These are phyloP conservation scores for Wickerhamomyces kurtzmanii DNA, from an alignment of 805 yeast species.

Conservation along the genomic window DNA sequence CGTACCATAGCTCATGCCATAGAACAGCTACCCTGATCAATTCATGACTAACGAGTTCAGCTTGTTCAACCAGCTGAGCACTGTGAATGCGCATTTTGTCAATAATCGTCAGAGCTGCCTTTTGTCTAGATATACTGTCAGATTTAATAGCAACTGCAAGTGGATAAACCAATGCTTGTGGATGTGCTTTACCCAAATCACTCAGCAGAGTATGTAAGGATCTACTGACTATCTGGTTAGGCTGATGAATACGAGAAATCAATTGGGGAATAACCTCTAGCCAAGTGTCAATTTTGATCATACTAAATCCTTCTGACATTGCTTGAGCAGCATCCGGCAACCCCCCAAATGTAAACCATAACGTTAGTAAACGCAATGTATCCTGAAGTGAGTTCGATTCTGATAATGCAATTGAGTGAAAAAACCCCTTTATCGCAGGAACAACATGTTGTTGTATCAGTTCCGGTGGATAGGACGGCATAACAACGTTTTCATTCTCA, in stretches of 20 bases:
- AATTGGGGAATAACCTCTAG: constrained; percentile 91
- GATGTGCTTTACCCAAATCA: constrained; percentile 90
- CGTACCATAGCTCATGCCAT: constrained; percentile 98
- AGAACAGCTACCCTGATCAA: constrained; percentile 89
- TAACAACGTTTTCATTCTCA: constrained; percentile 13
- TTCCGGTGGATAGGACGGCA: constrained; percentile 30
- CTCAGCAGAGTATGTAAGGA: constrained; percentile 73
- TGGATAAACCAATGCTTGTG: constrained; percentile 94
- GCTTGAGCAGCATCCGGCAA: constrained; percentile 85
- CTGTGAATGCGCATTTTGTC: constrained; percentile 90
- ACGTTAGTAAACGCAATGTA: constrained; percentile 76
- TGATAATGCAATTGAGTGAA: constrained; percentile 87
- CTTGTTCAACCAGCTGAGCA: constrained; percentile 77
- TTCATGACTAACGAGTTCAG: constrained; percentile 90
- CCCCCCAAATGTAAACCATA: constrained; percentile 97
- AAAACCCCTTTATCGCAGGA: constrained; percentile 93
- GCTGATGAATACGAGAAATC: constrained; percentile 94
- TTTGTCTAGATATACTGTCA: constrained; percentile 80
- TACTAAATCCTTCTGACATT: constrained; percentile 79
- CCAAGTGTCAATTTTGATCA: constrained; percentile 92
- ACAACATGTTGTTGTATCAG: constrained; percentile 80
- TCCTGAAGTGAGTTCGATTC: constrained; percentile 86
- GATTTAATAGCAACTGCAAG: constrained; percentile 93
- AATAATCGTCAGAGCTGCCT: constrained; percentile 85
- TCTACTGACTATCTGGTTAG: constrained; percentile 73